Evolutionary conservation across 768 basidiomycete genomes (phyloP), one percentile per base, ranked within the genome.

Genomic region (Suillus cothurnatus): DNA sequence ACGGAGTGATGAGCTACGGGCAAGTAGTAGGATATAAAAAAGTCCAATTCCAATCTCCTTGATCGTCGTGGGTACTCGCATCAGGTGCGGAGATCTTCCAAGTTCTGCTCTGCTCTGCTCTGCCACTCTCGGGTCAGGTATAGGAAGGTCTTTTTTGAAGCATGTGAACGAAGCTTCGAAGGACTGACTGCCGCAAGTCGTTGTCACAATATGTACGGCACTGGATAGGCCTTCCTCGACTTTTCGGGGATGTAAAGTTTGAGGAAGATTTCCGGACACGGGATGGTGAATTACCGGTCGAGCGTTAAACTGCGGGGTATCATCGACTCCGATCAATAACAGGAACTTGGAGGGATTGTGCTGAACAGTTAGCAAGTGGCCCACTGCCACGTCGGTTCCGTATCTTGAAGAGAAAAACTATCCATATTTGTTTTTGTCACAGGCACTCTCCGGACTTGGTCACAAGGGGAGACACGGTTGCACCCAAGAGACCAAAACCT

Each of bases 51-150:
- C 34, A 50, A 55, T 66, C 26, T 70, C 68, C 68, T 69, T 68
- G 70, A 69, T 61, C 66, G 38, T 69, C 70, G 71, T 71, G 70
- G 71, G 71, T 71, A 65, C 57, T 70, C 65, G 64, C 67, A 64
- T 62, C 50, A 66, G 67, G 41, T 49, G 55, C 61, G 57, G 64
- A 61, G 50, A 68, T 62, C 61, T 65, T 66, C 52, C 64, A 66
- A 49, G 21, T 47, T 55, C 45, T 68, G 57, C 50, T 64, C 63
- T 70, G 57, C 53, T 55, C 45, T 68, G 57, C 50, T 64, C 63
- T 70, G 57, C 38, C 5, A 4, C 38, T 39, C 38, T 5, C 14
- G 15, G 15, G 38, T 39, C 38, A 34, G 38, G 38, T 14, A 39
- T 14, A 1, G 38, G 38, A 39, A 39, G 38, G 38, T 39, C 38